Evolutionary conservation across 2,329 filamentous ascomycete species (phyloP).

Genomic region (Diaporthe sp.): DNA sequence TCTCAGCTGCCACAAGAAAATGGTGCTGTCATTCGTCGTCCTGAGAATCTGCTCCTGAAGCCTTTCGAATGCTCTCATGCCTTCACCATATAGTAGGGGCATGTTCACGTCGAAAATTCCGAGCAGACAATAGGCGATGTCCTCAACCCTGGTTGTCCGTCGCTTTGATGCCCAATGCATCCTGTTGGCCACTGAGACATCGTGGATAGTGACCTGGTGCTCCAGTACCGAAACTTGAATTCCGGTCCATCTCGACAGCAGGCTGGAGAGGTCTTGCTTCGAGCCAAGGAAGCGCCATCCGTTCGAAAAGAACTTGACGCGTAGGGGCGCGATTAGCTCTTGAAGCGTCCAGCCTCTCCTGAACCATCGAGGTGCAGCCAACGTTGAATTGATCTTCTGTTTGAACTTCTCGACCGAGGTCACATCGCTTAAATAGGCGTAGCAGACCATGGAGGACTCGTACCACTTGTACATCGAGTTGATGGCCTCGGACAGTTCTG

Average conservation of each 20-base stretch:
- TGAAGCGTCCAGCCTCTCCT: constrained; percentile 42
- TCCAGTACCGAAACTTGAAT: constrained; percentile 23
- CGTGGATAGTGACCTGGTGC: constrained; percentile 39
- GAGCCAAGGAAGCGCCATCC: constrained; percentile 4
- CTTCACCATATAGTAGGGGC: constrained; percentile 20
- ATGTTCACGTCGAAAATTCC: constrained; percentile 23
- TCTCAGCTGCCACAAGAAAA: constrained; percentile 37
- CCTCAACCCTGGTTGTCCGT: not conserved
- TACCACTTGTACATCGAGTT: constrained; percentile 29
- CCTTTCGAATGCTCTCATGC: constrained; percentile 1
- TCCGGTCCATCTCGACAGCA: not conserved
- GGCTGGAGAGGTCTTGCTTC: not conserved
- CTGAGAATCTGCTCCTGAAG: constrained; percentile 40
- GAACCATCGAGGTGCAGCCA: constrained; percentile 38
- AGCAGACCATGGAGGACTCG: not conserved
- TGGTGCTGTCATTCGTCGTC: constrained; percentile 44
- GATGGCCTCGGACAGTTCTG: not conserved
- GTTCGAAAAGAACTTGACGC: not conserved
- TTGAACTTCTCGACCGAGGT: constrained; percentile 25
- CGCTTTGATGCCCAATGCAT: constrained; percentile 8
- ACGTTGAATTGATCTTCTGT: constrained; percentile 22
- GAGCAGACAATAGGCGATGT: constrained; percentile 9
- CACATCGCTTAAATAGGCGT: constrained; percentile 32
- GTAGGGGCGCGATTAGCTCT: constrained; percentile 12
- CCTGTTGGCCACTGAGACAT: not conserved